These are phyloP conservation scores for Lachnellula arida DNA, from an alignment of 2,329 filamentous ascomycete genomes.

Conservation along the genomic window DNA sequence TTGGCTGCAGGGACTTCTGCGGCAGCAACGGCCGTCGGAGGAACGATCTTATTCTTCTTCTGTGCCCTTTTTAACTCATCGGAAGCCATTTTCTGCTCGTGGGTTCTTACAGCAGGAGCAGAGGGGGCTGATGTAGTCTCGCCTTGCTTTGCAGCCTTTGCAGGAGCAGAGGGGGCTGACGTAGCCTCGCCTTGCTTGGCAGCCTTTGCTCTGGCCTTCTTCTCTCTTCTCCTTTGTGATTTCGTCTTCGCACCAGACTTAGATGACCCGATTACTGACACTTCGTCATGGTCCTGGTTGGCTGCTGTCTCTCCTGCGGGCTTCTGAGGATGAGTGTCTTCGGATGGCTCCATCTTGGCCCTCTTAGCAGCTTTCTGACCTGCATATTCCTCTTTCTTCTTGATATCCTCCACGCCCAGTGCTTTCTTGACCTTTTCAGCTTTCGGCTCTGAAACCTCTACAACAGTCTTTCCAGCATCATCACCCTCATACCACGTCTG, in stretches of 20 bases:
- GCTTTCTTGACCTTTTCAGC: neutral
- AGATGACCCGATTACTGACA: neutral
- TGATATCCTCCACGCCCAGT: neutral
- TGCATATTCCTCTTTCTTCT: slow-evolving; percentile 5
- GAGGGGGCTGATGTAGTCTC: no score
- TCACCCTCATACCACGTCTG: neutral
- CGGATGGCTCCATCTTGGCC: neutral
- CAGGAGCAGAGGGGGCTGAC: neutral
- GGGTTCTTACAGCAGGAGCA: neutral
- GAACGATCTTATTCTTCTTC: neutral
- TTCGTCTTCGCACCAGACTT: neutral
- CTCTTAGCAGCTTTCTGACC: neutral
- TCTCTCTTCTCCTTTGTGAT: neutral
- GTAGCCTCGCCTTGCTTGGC: neutral
- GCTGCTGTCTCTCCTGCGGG: neutral
- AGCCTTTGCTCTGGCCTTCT: neutral
- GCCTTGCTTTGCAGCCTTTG: no score
- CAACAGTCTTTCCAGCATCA: neutral
- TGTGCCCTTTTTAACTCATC: neutral
- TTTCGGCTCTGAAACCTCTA: neutral
- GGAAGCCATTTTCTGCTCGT: neutral
- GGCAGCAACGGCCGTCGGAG: neutral
- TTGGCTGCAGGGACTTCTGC: neutral
- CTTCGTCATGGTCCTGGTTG: neutral
- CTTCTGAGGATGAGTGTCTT: neutral